Evolutionary conservation across 2,329 filamentous ascomycete species (phyloP), one percentile per base, ranked within the genome.

Genomic region (Calonectria multiphialidica): DNA sequence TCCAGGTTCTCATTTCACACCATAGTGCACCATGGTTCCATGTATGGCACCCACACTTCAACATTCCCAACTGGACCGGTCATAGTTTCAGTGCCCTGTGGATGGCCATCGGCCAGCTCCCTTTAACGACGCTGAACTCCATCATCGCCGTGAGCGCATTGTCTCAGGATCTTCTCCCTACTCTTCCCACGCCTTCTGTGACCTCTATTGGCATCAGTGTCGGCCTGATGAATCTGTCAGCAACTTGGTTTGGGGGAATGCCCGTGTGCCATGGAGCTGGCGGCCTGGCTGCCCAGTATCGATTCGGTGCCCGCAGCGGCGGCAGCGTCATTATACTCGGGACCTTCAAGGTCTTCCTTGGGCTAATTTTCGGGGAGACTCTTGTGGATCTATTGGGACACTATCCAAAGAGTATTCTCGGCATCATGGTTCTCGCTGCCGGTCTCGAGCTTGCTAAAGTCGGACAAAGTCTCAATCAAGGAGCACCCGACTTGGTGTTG

Each of bases 181-280:
- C 90, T 1, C 83, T 93, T 3, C 89, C 90, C 0, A 76, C 92
- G 0, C 95, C 95, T 0, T 91, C 91, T 0, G 93, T 95, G 7
- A 96, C 95, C 0, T 88, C 92, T 0, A 87, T 98, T 35, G 96
- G 96, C 1, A 82, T 96, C 72, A 98, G 95, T 67, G 94, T 98
- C 5, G 92, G 93, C 0, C 79, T 87, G 2, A 97, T 98, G 91
- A 98, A 98, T 81, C 86, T 98, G 4, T 82, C 93, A 1, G 93
- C 94, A 18, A 96, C 94, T 79, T 98, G 95, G 94, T 97, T 98
- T 79, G 96, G 96, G 59, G 94, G 93, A 6, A 98, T 98, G 97
- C 97, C 96, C 3, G 92, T 97, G 5, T 98, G 97, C 80, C 97
- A 98, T 81, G 96, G 96, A 6, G 95, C 95, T 0, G 96, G 96